Percentiles rank a stretch among this genome's conserved stretches.
phyloP scores from a whole-genome alignment of 129 eudicot species.

The Flaveria ramosissima region DNA sequence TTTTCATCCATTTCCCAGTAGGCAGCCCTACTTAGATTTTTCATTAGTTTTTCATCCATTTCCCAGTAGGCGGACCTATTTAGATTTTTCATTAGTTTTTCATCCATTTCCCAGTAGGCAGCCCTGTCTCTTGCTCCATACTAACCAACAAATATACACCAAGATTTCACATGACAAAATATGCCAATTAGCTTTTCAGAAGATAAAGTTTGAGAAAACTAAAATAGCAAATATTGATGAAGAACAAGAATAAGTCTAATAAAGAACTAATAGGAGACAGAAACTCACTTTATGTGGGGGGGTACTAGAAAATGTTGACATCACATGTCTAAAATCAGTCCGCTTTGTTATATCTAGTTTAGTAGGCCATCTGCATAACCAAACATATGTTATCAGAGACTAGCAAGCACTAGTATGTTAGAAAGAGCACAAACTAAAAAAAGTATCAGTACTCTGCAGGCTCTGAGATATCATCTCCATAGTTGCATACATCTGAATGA shows the following conservation, averaged over 20 bases:
- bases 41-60: slow-evolving; percentile 25
- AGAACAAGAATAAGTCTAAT: slow-evolving; percentile 14
- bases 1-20: slow-evolving; percentile 31
- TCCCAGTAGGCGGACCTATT: slow-evolving; percentile 18
- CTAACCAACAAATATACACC: slow-evolving; percentile 27
- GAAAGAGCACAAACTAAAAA: slow-evolving; percentile 5
- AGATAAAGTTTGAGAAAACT: slow-evolving; percentile 7
- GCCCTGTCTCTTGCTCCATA: slow-evolving; percentile 29
- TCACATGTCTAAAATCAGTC: slow-evolving; percentile 91
- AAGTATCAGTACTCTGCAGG: slow-evolving; percentile 75
- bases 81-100: slow-evolving; percentile 13
- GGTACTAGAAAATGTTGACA: slow-evolving; percentile 78
- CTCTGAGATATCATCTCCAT: slow-evolving; percentile 64
- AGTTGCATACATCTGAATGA: slow-evolving; percentile 80
- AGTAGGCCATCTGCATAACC: slow-evolving; percentile 82
- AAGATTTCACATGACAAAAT: slow-evolving; percentile 21
- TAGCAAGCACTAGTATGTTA: neutral
- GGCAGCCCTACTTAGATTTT: neutral
- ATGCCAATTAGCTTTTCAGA: slow-evolving; percentile 22
- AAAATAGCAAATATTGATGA: slow-evolving; percentile 8
- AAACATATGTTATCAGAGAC: slow-evolving; percentile 27
- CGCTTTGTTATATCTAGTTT: slow-evolving; percentile 95
- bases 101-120: slow-evolving; percentile 31
- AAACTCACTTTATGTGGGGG: slow-evolving; percentile 78
- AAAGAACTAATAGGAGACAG: slow-evolving; percentile 13